Evolutionary conservation across 1,284 basidiomycete genomes (phyloP).

Genomic region (Pseudomicrostroma phylloplanum): DNA sequence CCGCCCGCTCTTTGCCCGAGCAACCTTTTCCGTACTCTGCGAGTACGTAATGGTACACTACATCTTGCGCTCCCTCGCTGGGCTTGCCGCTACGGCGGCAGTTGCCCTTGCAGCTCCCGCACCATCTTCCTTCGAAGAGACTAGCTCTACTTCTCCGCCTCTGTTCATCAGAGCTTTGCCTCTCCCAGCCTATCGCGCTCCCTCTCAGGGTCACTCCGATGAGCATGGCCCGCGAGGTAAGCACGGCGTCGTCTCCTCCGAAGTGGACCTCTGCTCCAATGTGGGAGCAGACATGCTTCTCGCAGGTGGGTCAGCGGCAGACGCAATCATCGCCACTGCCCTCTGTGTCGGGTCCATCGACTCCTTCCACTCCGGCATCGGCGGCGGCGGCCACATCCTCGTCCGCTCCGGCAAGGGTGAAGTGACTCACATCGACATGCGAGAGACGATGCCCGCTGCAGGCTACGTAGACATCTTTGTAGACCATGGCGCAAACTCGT

Average conservation of each 20-base stretch:
- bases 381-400: slow-evolving; percentile 48
- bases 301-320: slow-evolving; percentile 52
- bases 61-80: too few relatives aligned
- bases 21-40: not conserved
- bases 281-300: slow-evolving; percentile 51
- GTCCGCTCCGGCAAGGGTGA: slow-evolving; percentile 23
- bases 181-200: slow-evolving; percentile 19
- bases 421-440: slow-evolving; percentile 53
- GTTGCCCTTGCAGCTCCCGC: too few relatives aligned
- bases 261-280: slow-evolving; percentile 52
- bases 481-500: slow-evolving; percentile 20
- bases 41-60: not conserved
- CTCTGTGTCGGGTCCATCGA: slow-evolving; percentile 52
- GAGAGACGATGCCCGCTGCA: slow-evolving; percentile 52
- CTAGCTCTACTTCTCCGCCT: too few relatives aligned
- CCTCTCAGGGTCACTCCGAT: slow-evolving; percentile 33
- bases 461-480: slow-evolving; percentile 51
- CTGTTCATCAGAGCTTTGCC: too few relatives aligned
- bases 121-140: too few relatives aligned
- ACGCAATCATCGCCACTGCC: slow-evolving; percentile 48
- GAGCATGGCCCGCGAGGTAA: slow-evolving; percentile 25
- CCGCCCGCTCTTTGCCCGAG: not conserved
- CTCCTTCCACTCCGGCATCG: slow-evolving; percentile 53
- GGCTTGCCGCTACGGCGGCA: too few relatives aligned
- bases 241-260: slow-evolving; percentile 41